A percentile compares a stretch with the other conserved stretches of the same genome.
Conservation (phyloP, 2,329 filamentous ascomycete genomes). For the Emericellopsis cladophorae region DNA sequence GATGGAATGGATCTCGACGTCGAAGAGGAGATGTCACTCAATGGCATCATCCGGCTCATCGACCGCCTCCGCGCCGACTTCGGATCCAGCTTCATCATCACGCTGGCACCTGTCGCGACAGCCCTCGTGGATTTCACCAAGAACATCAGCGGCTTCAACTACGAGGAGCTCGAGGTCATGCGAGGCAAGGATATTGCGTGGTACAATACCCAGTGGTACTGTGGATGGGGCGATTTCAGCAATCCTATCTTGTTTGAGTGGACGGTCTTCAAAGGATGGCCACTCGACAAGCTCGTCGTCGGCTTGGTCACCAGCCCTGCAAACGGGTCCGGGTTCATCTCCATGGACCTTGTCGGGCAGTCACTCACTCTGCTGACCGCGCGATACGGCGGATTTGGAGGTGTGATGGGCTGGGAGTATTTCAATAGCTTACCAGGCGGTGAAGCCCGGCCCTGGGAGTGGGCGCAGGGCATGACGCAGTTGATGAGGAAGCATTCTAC, state of each 20-base stretch:
- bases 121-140: conserved; percentile 41
- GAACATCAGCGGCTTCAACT: conserved; percentile 74
- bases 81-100: conserved; percentile 59
- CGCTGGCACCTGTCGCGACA: conserved; percentile 69
- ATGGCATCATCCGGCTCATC: conserved; percentile 53
- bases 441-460: conserved; percentile 55
- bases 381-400: conserved; percentile 59
- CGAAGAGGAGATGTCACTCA: conserved; percentile 62
- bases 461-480: conserved; percentile 57
- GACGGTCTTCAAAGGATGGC: conserved; percentile 53
- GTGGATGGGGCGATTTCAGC: conserved; percentile 59
- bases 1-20: conserved; percentile 70
- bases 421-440: conserved; percentile 69
- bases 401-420: conserved; percentile 93
- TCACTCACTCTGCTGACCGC: conserved; percentile 28
- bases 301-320: conserved; percentile 69
- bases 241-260: conserved; percentile 33
- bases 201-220: conserved; percentile 93
- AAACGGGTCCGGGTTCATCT: conserved; percentile 50
- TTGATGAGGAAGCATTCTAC: conserved; percentile 20
- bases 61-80: conserved; percentile 58
- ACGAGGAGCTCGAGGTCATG: conserved; percentile 58
- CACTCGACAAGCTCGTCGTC: conserved; percentile 60
- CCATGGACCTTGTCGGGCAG: conserved; percentile 29
- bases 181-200: conserved; percentile 58